A percentile compares a stretch with the other conserved stretches of the same genome.
Conservation (phyloP, 495 filamentous ascomycete species). For the Arthonia radiata region DNA sequence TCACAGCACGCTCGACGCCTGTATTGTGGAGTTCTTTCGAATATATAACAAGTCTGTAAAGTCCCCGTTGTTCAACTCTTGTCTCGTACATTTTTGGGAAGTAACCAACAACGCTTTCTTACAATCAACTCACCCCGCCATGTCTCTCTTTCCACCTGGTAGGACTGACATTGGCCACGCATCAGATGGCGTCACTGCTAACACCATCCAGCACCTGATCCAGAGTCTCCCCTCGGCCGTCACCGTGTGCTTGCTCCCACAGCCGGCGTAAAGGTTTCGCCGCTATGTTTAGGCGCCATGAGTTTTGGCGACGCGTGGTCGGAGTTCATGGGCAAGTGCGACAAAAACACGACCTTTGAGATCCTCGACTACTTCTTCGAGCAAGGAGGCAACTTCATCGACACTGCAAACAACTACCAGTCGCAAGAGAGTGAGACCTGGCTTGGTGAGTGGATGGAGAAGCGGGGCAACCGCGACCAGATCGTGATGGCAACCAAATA, state of each 20-base stretch:
- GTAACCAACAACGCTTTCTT: too few relatives aligned
- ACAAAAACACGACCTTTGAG: conserved; percentile 31
- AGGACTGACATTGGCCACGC: too few relatives aligned
- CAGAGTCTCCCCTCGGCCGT: conserved; percentile 26
- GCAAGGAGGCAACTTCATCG: conserved; percentile 55
- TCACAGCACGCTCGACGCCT: too few relatives aligned
- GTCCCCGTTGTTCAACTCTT: too few relatives aligned
- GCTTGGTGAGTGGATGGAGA: conserved; percentile 55
- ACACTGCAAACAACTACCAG: conserved; percentile 52
- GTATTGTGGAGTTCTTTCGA: too few relatives aligned
- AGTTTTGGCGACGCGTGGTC: conserved; percentile 34
- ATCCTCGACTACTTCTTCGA: conserved; percentile 44
- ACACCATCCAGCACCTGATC: conserved; percentile 23
- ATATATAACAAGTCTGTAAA: too few relatives aligned
- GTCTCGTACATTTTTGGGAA: too few relatives aligned
- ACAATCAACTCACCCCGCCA: too few relatives aligned
- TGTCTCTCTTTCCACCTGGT: too few relatives aligned
- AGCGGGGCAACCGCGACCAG: conserved; percentile 26
- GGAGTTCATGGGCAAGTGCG: conserved; percentile 28
- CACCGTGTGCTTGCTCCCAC: conserved; percentile 34
- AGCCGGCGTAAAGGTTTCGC: conserved; percentile 31
- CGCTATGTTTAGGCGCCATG: conserved; percentile 37
- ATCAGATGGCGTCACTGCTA: too few relatives aligned
- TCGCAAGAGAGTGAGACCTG: conserved; percentile 40
- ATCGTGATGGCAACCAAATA: conserved; percentile 55